These are phyloP conservation scores for Camellia japonica DNA, from an alignment of 148 eudicot genomes.

Conservation along the genomic window DNA sequence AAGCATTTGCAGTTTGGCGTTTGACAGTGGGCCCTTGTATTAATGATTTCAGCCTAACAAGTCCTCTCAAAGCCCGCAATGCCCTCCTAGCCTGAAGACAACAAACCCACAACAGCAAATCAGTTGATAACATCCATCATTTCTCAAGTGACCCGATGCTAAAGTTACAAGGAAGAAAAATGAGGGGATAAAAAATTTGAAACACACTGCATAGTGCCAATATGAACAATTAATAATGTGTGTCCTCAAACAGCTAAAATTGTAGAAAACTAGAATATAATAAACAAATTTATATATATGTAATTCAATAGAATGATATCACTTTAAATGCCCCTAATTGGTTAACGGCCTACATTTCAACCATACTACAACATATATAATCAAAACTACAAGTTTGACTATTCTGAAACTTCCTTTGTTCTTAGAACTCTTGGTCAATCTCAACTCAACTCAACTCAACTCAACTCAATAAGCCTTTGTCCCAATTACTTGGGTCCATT, in stretches of 20 bases:
- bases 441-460: background rate
- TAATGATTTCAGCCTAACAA: slow-evolving; percentile 61
- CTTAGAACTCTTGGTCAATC: background rate
- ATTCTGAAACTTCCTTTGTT: background rate
- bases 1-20: slow-evolving; percentile 69
- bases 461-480: background rate
- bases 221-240: background rate
- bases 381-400: background rate
- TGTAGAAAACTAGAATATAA: background rate
- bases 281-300: background rate
- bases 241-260: background rate
- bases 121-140: background rate
- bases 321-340: background rate
- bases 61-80: slow-evolving; percentile 69
- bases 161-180: background rate
- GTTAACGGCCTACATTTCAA: background rate
- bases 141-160: background rate
- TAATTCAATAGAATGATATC: background rate
- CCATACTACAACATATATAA: background rate
- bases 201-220: background rate
- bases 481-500: background rate
- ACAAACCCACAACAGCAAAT: background rate
- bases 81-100: slow-evolving; percentile 72
- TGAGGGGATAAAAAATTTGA: too few species aligned
- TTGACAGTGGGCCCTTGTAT: slow-evolving; percentile 61